Evolutionary conservation across 768 basidiomycete genomes (phyloP).

Genomic region (Suillus hirtellus): DNA sequence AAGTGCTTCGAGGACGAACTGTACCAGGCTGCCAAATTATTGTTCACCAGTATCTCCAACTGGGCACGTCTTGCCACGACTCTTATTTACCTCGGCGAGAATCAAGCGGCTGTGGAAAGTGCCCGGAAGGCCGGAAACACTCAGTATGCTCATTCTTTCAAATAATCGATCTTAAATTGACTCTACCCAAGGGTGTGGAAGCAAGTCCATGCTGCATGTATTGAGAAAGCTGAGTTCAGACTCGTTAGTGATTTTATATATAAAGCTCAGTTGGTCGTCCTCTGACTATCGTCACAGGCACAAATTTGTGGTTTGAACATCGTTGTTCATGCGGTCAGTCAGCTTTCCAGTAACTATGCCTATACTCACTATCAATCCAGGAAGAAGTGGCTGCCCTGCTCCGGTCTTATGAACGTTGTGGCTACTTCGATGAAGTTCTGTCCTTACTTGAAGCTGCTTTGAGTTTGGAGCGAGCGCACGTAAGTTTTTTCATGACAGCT

Average conservation of each 20-base stretch:
- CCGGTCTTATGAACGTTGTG: conserved; percentile 84
- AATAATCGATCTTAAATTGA: conserved; percentile 12
- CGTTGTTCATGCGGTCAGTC: conserved; percentile 78
- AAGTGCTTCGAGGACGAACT: conserved; percentile 99
- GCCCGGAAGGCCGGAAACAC: conserved; percentile 99
- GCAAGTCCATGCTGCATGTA: conserved; percentile 97
- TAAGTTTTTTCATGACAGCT: conserved; percentile 32
- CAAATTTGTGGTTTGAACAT: conserved; percentile 99
- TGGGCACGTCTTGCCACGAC: conserved; percentile 99
- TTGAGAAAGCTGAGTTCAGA: conserved; percentile 97
- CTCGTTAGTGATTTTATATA: conserved; percentile 48
- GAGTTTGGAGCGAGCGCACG: conserved; percentile 94
- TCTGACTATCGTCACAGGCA: conserved; percentile 47
- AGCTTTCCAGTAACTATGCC: conserved; percentile 16
- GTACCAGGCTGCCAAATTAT: conserved; percentile 93
- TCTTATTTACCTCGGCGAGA: conserved; percentile 96
- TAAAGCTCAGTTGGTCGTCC: conserved; percentile 1
- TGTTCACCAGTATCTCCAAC: conserved; percentile 97
- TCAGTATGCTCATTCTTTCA: conserved; percentile 57
- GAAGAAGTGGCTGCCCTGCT: conserved; percentile 78
- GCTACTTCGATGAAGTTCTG: conserved; percentile 94
- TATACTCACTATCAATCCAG: conserved; percentile 32
- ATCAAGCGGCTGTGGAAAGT: conserved; percentile 97
- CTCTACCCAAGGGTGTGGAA: conserved; percentile 85
- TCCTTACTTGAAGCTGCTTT: conserved; percentile 90